A percentile compares a stretch with the other conserved stretches of the same genome.
Conservation (phyloP, 2,329 filamentous ascomycete genomes). For the Penicillium sp. region DNA sequence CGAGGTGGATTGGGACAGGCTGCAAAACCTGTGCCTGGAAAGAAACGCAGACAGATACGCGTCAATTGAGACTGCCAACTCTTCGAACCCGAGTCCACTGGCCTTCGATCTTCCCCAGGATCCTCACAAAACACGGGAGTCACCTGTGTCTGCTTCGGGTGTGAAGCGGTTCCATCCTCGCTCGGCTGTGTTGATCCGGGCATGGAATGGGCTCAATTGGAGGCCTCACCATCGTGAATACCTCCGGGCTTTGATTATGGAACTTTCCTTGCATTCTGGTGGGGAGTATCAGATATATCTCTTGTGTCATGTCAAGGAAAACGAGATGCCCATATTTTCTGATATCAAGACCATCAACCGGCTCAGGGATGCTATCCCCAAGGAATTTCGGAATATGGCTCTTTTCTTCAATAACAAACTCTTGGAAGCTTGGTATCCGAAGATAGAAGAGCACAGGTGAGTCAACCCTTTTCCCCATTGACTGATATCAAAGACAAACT, state of each 20-base stretch:
- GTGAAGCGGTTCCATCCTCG: conserved; percentile 38
- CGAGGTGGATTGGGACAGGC: conserved; percentile 65
- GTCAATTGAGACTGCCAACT: conserved; percentile 17
- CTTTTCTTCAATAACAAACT: conserved; percentile 34
- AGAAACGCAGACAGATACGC: conserved; percentile 66
- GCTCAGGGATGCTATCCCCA: conserved; percentile 42
- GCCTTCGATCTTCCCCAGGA: conserved; percentile 18
- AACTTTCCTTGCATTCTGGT: conserved; percentile 70
- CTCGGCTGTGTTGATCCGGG: conserved; percentile 76
- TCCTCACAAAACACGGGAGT: conserved; percentile 7
- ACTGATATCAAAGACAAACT: neutral
- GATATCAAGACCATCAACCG: conserved; percentile 64
- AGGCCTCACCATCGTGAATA: conserved; percentile 77
- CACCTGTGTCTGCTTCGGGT: neutral
- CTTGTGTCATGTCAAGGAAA: conserved; percentile 73
- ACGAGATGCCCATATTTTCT: conserved; percentile 69
- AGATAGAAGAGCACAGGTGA: conserved; percentile 28
- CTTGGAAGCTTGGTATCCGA: conserved; percentile 31
- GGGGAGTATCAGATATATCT: conserved; percentile 76
- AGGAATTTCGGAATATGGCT: conserved; percentile 38
- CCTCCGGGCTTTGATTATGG: conserved; percentile 77
- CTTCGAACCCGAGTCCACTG: conserved; percentile 12
- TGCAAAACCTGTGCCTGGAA: conserved; percentile 65
- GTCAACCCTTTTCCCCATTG: conserved; percentile 8
- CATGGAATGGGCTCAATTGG: conserved; percentile 78